Base-by-base conservation (phyloP, 2,329 filamentous ascomycete species). In the Dothistroma septosporum region DNA sequence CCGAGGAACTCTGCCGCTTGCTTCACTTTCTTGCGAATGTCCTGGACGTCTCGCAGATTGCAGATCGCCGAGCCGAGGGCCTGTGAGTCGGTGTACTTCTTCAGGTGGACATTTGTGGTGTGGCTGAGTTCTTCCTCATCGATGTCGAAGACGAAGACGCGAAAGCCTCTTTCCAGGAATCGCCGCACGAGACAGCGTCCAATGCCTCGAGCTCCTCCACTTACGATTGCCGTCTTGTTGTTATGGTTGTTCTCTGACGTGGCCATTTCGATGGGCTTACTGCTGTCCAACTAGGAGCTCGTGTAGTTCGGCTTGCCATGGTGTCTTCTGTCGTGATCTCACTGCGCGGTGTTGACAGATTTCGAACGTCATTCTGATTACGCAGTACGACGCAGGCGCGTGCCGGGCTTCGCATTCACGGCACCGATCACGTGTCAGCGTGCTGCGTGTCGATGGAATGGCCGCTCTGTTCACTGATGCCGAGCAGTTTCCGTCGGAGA, bases 101-200 rank as follows among this genome's bases (percentile, higher is more conserved):
- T 71, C 53, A 67, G 72, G 14, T 76, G 69, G 0, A 70, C 54
- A 11, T 61, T 57, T 1, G 67, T 66, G 3, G 73, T 75, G 66
- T 77, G 70, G 16, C 69, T 61, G 46, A 78, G 72, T 63, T 78
- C 76, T 3, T 64, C 58, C 53, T 70, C 64, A 62, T 77, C 72
- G 52, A 72, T 74, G 66, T 78, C 76, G 33, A 78, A 61, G n/a
- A 77, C 67, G 55, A 73, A 76, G 61, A 78, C 75, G 22, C 72
- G 70, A 67, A 77, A 74, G 57, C 74, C 74, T 19, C 61, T 61
- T 44, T 70, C 64, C 24, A 78, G 72, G 32, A 78, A 75, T 9
- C 73, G 69, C 14, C 70, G 69, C 1, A 67, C 68, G 8, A 75
- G 64, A 52, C 70, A 72, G 32, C 73, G 68, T 31, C 73, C 73